Evolutionary conservation across 139 green algal genomes (phyloP), one percentile per base, ranked within the genome.

Genomic region (Desmodesmus armatus): DNA sequence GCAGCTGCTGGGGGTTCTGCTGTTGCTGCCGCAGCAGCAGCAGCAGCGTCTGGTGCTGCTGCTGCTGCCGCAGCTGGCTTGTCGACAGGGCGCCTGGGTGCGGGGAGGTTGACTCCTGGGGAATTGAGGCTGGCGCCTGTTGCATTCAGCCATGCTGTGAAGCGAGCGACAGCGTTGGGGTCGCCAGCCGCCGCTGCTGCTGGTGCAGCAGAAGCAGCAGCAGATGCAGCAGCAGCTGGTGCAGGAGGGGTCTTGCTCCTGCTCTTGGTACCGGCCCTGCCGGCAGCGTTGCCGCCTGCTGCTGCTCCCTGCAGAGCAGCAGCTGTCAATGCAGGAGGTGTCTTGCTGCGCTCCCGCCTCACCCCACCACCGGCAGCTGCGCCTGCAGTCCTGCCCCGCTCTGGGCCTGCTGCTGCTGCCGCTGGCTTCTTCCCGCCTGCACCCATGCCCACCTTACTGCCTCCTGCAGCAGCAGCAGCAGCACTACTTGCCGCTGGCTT

Each of bases 111-210:
- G 11, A 76, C 39, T 3, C 78, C 78, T 5, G 78, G 78, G 3
- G 78, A 84, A 5, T 75, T 62, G 41, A 84, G 62, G 62, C 60
- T 84, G 25, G 62, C 78, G 7, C 78, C 78, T 35, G 78, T 84
- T 47, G 78, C 78, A 37, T n/a, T 77, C 27, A 84, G 62, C 78
- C 78, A 84, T 37, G 78, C 78, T 55, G 55, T 40, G 63, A 84
- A 84, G 5, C 60, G 37, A 5, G 9, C 23, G 23, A 27, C 60
- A 37, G n/a, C 43, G 40, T 58, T 84, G 17, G 29, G 70, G 40
- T 21, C 37, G 25, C 17, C 39, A 47, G 39, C 69, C 53, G 69
- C 39, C 25, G 71, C 6, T 62, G 71, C 23, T 53, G 37, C 21
- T 39, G 58, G 33, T 44, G 58, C 76, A 53, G 76, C 2, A 1